Conservation (phyloP, 768 basidiomycete genomes). For the Multifurca ochricompacta region DNA sequence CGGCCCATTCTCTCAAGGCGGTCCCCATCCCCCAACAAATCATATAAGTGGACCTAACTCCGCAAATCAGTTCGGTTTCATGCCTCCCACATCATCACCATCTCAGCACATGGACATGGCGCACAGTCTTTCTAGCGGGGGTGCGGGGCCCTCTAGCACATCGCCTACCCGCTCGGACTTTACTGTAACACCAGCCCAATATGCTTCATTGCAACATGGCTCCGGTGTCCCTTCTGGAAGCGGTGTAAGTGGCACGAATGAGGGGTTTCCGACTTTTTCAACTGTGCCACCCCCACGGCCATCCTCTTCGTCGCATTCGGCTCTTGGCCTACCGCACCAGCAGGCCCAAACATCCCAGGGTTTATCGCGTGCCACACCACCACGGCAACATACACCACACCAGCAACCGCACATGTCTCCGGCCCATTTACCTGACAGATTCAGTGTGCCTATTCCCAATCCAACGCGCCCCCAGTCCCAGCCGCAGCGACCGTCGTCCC, state of each 20-base stretch:
- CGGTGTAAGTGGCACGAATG: conserved; percentile 16
- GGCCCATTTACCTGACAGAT: conserved; percentile 8
- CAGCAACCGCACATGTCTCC: conserved; percentile 19
- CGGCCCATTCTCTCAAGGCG: conserved; percentile 26
- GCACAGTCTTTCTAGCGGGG: conserved; percentile 33
- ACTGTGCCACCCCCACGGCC: conserved; percentile 30
- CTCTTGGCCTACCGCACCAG: conserved; percentile 9
- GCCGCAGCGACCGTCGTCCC: conserved; percentile 29
- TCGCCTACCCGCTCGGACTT: conserved; percentile 38
- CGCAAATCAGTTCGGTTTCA: conserved; percentile 31
- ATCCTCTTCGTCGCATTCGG: conserved; percentile 29
- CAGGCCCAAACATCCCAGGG: conserved; percentile 8
- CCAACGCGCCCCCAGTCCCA: conserved; percentile 26
- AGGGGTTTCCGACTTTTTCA: conserved; percentile 31
- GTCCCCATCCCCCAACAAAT: conserved; percentile 20
- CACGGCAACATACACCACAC: conserved; percentile 17
- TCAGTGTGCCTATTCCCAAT: conserved; percentile 17
- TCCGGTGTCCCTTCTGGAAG: conserved; percentile 13
- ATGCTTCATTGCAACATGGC: conserved; percentile 46
- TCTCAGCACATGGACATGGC: conserved; percentile 38
- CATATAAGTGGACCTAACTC: conserved; percentile 8
- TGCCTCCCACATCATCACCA: conserved; percentile 40
- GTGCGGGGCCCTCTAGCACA: conserved; percentile 30
- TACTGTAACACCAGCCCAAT: conserved; percentile 56
- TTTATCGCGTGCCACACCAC: conserved; percentile 11